These are phyloP conservation scores for Rhodotorula kratochvilovae DNA, from an alignment of 768 basidiomycete genomes.

Conservation along the genomic window DNA sequence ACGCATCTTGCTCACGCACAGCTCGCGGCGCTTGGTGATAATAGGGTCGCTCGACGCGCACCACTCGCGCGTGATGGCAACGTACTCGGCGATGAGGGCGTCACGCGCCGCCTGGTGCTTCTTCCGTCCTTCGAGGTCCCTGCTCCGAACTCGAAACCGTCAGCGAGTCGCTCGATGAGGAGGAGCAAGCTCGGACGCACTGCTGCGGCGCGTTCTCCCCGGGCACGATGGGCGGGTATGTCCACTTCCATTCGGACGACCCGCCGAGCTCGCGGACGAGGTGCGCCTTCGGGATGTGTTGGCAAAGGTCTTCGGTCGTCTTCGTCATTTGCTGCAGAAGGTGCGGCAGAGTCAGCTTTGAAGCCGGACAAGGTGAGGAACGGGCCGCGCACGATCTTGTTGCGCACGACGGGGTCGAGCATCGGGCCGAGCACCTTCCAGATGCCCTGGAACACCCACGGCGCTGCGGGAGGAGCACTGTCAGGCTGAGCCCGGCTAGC, in stretches of 20 bases:
- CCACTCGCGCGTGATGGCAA: conserved; percentile 33
- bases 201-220: conserved; percentile 38
- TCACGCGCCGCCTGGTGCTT: conserved; percentile 13
- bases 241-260: conserved; percentile 36
- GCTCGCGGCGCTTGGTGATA: conserved; percentile 10
- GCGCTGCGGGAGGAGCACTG: background rate
- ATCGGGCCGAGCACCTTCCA: conserved; percentile 41
- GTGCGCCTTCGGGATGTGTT: conserved; percentile 32
- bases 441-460: conserved; percentile 39
- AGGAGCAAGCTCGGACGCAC: background rate
- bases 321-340: conserved; percentile 30
- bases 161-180: background rate
- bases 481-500: background rate
- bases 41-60: conserved; percentile 3
- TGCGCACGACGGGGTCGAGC: conserved; percentile 41
- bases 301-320: conserved; percentile 13
- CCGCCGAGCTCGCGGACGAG: conserved; percentile 40
- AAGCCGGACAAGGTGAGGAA: background rate
- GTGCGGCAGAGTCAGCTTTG: background rate
- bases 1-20: conserved; percentile 30
- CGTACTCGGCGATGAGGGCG: conserved; percentile 29
- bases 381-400: conserved; percentile 34
- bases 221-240: conserved; percentile 36
- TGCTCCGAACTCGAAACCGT: background rate
- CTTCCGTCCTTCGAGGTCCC: conserved; percentile 18